Base-by-base conservation (phyloP, 1,284 basidiomycete species). In the Malassezia cuniculi region DNA sequence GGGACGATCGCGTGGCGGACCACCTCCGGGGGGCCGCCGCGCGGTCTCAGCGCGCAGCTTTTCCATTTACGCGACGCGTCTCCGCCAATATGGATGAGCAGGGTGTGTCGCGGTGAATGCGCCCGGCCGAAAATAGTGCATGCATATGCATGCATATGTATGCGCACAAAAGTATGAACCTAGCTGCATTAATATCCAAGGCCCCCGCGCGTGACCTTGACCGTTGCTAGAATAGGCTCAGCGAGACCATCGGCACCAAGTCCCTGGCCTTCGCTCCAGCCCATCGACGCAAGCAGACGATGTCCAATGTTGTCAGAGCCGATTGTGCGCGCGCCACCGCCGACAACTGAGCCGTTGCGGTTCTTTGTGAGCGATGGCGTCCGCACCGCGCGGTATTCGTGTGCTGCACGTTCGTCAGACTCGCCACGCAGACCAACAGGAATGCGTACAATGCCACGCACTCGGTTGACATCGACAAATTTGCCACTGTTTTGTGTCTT, bases 251-350 rank as follows among this genome's bases (percentile, higher is more conserved):
- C 43, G 14, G 50, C 48, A 20, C 62, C 62, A 9, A 66, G 52
- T 6, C 62, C 62, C 18, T 39, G 42, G 27, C 62, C 62, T 28
- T 58, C 54, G 10, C 41, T 48, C 62, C 63, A 66, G 12, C 63
- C 63, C 63, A 66, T 66, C 15, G 54, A 56, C 5, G 51, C 47
- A 22, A 66, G 52, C 26, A 66, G 44, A 36, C 42, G 41, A 33
- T 66, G 63, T 5, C 63, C 63, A 14, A 66, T 54, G 31, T 66
- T 66, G 22, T 61, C 61, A 15, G 54, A 52, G 14, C 57, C 55
- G 29, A 66, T 65, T 39, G 40, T 56, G 20, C 59, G 55, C 6
- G 63, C 63, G 11, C 56, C 56, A 17, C 52, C 55, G 16, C 63
- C 63, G 14, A 66, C 63, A 25, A 54, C 47, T 19, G 57, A 48